Conservation (phyloP, 2,329 filamentous ascomycete genomes). For the Colletotrichum cordylinicola region DNA sequence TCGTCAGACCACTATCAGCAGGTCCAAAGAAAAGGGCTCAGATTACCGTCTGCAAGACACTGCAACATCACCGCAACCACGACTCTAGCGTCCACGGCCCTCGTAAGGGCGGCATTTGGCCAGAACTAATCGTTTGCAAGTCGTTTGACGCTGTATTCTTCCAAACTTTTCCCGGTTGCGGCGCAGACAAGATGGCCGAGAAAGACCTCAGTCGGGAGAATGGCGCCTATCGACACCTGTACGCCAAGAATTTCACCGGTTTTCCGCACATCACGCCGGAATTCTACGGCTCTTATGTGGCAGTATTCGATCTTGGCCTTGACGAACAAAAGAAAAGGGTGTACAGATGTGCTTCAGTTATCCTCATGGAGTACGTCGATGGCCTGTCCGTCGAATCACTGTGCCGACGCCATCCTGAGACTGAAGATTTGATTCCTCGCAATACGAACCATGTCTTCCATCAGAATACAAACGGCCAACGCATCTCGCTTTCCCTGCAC, state of each 20-base stretch:
- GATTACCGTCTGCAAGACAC: neutral
- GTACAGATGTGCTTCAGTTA: neutral
- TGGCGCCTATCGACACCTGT: neutral
- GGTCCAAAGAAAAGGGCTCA: neutral
- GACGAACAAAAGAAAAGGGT: rapidly evolving
- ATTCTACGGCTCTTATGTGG: neutral
- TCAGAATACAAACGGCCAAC: neutral
- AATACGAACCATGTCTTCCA: neutral
- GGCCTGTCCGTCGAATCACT: neutral
- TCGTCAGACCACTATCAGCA: neutral
- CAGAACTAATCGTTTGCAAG: neutral
- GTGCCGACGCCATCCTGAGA: neutral
- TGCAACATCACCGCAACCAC: neutral
- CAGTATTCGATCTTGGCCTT: neutral
- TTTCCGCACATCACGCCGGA: neutral
- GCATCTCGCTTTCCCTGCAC: neutral
- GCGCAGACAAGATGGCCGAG: neutral
- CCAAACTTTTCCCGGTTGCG: rapidly evolving
- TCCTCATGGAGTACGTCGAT: neutral
- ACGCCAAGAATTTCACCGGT: neutral
- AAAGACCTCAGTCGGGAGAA: neutral
- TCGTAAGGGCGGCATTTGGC: too few species aligned
- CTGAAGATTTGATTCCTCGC: neutral
- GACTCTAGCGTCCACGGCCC: neutral
- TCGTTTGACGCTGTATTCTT: neutral